phyloP scores from a whole-genome alignment of 1,284 basidiomycete genomes.

The Leucoagaricus sp. region DNA sequence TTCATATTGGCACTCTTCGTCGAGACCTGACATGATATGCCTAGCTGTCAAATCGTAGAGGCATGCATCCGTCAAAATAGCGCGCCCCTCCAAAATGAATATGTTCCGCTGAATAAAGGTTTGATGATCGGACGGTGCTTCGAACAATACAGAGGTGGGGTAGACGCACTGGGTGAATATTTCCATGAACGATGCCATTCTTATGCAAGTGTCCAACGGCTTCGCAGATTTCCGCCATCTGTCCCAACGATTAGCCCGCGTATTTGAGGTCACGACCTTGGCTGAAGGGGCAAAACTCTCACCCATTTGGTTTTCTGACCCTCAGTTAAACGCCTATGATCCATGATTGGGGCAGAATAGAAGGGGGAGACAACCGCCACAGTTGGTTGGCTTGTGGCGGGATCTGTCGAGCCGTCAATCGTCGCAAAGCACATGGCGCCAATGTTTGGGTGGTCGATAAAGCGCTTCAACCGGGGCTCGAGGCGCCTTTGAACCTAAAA shows the following conservation, averaged over 20 bases:
- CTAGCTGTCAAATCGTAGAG: background rate
- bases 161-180: background rate
- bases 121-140: background rate
- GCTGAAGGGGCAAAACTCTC: background rate
- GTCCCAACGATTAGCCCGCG: no score
- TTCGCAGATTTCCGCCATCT: constrained; percentile 3
- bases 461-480: background rate
- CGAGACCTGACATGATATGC: background rate
- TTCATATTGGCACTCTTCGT: background rate
- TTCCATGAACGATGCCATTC: background rate
- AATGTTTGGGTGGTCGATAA: background rate
- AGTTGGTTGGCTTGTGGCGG: background rate
- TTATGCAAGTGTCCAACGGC: background rate
- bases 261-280: background rate
- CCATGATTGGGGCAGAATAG: background rate
- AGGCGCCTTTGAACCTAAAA: background rate
- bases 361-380: background rate
- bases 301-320: background rate
- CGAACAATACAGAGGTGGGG: background rate
- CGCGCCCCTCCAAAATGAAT: background rate
- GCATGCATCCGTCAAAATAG: background rate
- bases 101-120: background rate
- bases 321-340: background rate
- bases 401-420: background rate
- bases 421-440: background rate